Conservation (phyloP, 495 filamentous ascomycete species). For the Talaromyces borbonicus region DNA sequence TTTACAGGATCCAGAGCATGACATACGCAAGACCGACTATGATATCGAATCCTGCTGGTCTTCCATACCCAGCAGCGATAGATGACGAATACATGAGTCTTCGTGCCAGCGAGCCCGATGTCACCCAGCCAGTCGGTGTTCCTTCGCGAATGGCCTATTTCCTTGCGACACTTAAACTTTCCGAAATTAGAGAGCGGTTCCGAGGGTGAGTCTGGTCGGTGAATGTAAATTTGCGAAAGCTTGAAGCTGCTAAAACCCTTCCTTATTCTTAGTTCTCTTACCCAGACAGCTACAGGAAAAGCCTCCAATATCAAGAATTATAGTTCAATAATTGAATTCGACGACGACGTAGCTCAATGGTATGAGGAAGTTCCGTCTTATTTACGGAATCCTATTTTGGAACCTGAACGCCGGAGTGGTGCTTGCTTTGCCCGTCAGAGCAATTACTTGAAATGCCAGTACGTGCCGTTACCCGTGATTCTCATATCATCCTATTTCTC, state of each 20-base stretch:
- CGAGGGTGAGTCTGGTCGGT: not conserved
- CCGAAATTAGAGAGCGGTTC: not conserved
- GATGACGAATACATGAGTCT: not conserved
- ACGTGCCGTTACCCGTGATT: not conserved
- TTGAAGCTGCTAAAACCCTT: not conserved
- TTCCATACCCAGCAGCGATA: not conserved
- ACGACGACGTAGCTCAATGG: not conserved
- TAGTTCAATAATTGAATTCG: not conserved
- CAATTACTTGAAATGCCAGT: not conserved
- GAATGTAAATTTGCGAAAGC: not conserved
- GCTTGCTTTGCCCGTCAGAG: not conserved
- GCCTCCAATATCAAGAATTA: not conserved
- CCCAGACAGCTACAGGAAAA: not conserved
- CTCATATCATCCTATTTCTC: not conserved
- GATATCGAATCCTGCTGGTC: not conserved
- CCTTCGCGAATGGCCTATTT: not conserved
- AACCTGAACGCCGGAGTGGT: not conserved
- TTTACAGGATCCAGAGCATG: not conserved
- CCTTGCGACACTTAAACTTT: not conserved
- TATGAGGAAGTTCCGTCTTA: not conserved
- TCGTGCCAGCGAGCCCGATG: not conserved
- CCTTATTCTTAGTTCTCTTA: not conserved
- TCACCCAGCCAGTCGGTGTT: not conserved
- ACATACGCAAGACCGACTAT: not conserved
- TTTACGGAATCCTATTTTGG: not conserved